Evolutionary conservation across 192 early-diverging fungal genomes (phyloP).

Genomic region (Coemansia sp.): DNA sequence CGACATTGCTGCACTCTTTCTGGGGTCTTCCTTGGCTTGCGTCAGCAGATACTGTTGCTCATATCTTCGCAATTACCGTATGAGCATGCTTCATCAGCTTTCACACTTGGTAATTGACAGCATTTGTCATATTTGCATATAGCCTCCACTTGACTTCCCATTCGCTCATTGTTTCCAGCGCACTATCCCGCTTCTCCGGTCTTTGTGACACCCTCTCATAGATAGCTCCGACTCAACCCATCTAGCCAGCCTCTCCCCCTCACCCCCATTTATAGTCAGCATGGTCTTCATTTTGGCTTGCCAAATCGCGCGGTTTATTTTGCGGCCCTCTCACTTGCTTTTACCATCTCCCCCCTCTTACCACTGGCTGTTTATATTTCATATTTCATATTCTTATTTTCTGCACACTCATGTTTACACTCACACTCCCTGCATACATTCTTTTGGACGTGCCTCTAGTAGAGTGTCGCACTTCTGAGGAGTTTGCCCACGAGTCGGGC

Average conservation of each 20-base stretch:
- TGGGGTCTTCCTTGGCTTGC: not conserved
- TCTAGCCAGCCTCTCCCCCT: not conserved
- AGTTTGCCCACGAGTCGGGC: conserved; percentile 36
- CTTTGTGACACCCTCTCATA: not conserved
- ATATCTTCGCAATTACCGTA: not conserved
- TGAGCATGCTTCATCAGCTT: not conserved
- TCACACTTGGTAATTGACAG: not conserved
- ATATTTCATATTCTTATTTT: not conserved
- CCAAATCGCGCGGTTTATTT: not conserved
- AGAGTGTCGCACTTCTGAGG: conserved; percentile 45
- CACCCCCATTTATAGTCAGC: not conserved
- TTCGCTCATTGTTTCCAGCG: not conserved
- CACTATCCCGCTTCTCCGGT: not conserved
- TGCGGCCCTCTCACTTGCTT: conserved; percentile 1
- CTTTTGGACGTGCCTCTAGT: conserved; percentile 27
- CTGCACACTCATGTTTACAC: conserved; percentile 18
- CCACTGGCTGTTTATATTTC: not conserved
- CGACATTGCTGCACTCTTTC: not conserved
- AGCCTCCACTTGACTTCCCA: not conserved
- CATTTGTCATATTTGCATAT: not conserved
- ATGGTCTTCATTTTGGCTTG: not conserved
- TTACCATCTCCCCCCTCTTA: not conserved
- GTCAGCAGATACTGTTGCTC: not conserved
- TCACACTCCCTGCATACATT: conserved; percentile 7
- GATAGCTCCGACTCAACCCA: not conserved